Base-by-base conservation (phyloP, 768 basidiomycete species). In the Leccinum longicurvipes region DNA sequence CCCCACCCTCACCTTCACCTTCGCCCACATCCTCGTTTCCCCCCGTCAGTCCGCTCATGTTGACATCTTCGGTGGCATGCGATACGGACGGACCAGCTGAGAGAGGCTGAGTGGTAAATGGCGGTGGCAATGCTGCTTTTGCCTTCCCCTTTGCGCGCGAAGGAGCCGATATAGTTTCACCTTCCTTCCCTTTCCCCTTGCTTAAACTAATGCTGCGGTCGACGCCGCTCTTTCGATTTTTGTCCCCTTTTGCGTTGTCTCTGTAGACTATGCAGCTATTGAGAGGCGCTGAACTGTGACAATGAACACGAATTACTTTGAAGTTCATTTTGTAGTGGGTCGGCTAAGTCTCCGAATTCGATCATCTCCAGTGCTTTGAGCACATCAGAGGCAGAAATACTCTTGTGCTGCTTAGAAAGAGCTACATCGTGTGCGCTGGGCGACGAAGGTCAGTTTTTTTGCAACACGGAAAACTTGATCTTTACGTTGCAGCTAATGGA, bases 371-470 rank as follows among this genome's bases (percentile, higher is more conserved):
- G 79, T 0, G 91, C 94, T 66, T 88, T 91, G 58, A 95, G 81
- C 0, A 97, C 91, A 66, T 96, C 94, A 0, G 92, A 85, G 0
- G 92, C 91, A 6, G 91, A 88, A 42, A 95, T 89, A 55, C 88
- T 89, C 71, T 93, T 94, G 70, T 91, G 91, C 55, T 90, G 87
- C 59, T 90, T 87, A 3, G 85, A 83, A n/a, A 77, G 72, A 0
- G 94, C 91, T 17, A 94, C 86, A 59, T 95, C 93, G 60, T 95
- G 93, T 0, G 94, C 90, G 7, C 93, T 95, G 53, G 25, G 41
- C 10, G 41, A 47, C 10, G 6, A 17, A 1, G 17, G 46, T 66
- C 52, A 67, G 21, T 11, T 6, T 14, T 6, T 34, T 47, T 50
- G 46, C 9, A 32, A 28, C 25, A 29, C 3, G 5, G 46, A 19